Conservation (phyloP, 176 grass and related monocot genomes). For the Tuctoria greenei region DNA sequence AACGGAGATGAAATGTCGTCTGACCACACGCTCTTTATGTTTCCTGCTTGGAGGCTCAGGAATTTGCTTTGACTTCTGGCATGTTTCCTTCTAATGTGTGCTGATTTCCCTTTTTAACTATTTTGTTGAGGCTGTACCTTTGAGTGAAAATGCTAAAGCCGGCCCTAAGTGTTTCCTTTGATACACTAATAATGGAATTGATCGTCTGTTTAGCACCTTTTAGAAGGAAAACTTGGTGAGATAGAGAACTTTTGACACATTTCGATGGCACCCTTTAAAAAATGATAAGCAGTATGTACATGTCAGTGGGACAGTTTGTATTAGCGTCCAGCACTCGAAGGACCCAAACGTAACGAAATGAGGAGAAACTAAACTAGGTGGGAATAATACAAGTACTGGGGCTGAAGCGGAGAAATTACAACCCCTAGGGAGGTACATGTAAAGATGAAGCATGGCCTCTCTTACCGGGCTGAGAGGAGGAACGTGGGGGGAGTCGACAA, state of each 20-base stretch:
- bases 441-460: too few relatives aligned
- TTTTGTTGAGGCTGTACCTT: conserved; percentile 8
- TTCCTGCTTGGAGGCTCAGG: background rate
- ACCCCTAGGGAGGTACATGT: too few relatives aligned
- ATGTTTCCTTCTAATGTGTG: background rate
- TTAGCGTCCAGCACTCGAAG: background rate
- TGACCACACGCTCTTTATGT: background rate
- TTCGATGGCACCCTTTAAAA: background rate
- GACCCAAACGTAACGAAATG: background rate
- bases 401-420: background rate
- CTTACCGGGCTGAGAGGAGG: too few relatives aligned
- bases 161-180: background rate
- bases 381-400: too few relatives aligned
- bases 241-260: background rate
- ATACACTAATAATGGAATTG: conserved; percentile 24
- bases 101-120: conserved; percentile 20
- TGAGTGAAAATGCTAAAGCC: conserved; percentile 21
- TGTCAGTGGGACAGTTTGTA: background rate
- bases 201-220: background rate
- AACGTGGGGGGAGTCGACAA: too few relatives aligned
- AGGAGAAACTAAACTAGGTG: too few relatives aligned
- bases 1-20: too few relatives aligned
- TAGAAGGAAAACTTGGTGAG: background rate
- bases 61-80: conserved; percentile 15
- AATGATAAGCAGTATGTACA: too few relatives aligned